phyloP scores from a whole-genome alignment of 768 basidiomycete species.

The Amanita molliuscula region DNA sequence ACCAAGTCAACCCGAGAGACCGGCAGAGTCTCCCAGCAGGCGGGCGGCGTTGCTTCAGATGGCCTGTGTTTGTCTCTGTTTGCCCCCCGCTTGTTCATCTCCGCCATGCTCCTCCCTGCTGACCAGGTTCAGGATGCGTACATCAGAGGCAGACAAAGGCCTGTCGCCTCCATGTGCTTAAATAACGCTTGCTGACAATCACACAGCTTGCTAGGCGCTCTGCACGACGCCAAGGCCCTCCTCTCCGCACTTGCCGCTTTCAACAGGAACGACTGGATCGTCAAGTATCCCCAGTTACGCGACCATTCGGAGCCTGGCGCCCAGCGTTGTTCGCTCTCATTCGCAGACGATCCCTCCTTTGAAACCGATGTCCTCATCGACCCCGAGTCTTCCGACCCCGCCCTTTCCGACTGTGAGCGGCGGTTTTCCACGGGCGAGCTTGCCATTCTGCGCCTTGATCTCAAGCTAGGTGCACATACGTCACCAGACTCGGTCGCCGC shows the following conservation, averaged over 20 bases:
- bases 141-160: constrained; percentile 70
- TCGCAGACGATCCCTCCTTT: constrained; percentile 71
- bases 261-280: constrained; percentile 81
- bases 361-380: constrained; percentile 58
- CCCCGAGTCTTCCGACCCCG: constrained; percentile 35
- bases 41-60: too few relatives aligned
- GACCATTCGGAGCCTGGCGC: constrained; percentile 34
- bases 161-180: constrained; percentile 14
- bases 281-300: constrained; percentile 75
- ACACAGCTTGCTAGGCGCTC: constrained; percentile 62
- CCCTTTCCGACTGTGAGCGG: constrained; percentile 37
- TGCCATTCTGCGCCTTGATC: constrained; percentile 83
- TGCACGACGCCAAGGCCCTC: constrained; percentile 61
- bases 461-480: constrained; percentile 75
- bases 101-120: constrained; percentile 12
- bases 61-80: background rate
- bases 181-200: constrained; percentile 5
- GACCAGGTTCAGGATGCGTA: constrained; percentile 74
- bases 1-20: too few relatives aligned
- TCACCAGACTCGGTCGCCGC: constrained; percentile 53
- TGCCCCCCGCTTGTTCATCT: background rate
- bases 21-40: too few relatives aligned
- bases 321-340: constrained; percentile 64
- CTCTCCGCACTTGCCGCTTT: constrained; percentile 65
- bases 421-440: constrained; percentile 52